phyloP scores from a whole-genome alignment of 2,329 filamentous ascomycete genomes.

The Pseudogymnoascus sp. region DNA sequence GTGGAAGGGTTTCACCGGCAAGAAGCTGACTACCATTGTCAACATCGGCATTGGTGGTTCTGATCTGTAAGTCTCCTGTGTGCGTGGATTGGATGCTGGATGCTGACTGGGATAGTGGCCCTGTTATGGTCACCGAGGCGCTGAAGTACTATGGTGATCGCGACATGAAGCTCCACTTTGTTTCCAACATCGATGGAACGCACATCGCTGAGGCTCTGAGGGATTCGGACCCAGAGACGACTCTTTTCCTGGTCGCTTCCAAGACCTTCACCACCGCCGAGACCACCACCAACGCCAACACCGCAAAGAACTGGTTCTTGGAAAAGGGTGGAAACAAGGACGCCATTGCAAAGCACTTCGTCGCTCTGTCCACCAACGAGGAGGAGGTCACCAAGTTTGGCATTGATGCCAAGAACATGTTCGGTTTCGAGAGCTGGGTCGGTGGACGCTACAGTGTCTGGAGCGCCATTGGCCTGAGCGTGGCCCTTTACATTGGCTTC shows the following conservation, averaged over 20 bases:
- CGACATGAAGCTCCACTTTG: slow-evolving; percentile 87
- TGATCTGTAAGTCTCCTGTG: slow-evolving; percentile 65
- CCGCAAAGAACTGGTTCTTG: slow-evolving; percentile 95
- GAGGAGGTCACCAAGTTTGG: slow-evolving; percentile 95
- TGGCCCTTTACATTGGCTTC: slow-evolving; percentile 89
- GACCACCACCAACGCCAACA: slow-evolving; percentile 94
- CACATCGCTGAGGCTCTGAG: slow-evolving; percentile 92
- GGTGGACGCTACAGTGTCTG: slow-evolving; percentile 97
- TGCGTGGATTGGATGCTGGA: not conserved
- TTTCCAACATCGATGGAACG: slow-evolving; percentile 98
- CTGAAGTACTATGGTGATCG: slow-evolving; percentile 88
- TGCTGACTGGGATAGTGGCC: slow-evolving; percentile 52
- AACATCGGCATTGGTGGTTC: slow-evolving; percentile 98
- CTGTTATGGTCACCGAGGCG: slow-evolving; percentile 98
- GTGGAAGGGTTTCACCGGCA: slow-evolving; percentile 96
- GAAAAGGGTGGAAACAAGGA: slow-evolving; percentile 66
- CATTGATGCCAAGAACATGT: slow-evolving; percentile 99
- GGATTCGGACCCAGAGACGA: slow-evolving; percentile 87
- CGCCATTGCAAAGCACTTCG: slow-evolving; percentile 97
- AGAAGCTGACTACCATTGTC: slow-evolving; percentile 93
- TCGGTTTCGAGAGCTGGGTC: slow-evolving; percentile 97
- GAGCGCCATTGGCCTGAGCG: slow-evolving; percentile 94
- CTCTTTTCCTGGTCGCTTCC: slow-evolving; percentile 96
- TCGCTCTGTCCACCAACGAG: slow-evolving; percentile 94
- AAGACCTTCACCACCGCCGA: slow-evolving; percentile 99